Percentiles rank a stretch among this genome's conserved stretches.
phyloP scores from a whole-genome alignment of 2,329 filamentous ascomycete genomes.

The Phialophora chinensis region DNA sequence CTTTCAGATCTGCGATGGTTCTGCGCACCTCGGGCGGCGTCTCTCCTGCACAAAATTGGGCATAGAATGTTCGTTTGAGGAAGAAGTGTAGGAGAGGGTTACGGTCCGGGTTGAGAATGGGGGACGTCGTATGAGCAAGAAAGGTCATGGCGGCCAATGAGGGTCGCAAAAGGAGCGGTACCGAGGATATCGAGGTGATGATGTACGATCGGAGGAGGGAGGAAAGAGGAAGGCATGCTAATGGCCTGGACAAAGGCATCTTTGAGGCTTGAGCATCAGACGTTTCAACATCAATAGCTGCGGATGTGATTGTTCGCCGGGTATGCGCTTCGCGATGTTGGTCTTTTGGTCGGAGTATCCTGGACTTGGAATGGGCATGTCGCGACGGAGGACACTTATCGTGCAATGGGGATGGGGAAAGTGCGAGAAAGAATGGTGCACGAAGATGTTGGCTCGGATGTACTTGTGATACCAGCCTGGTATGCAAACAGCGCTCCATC shows the following conservation, averaged over 20 bases:
- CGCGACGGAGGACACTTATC: neutral
- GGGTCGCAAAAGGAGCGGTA: conserved; percentile 66
- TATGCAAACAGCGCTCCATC: conserved; percentile 22
- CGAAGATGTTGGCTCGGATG: conserved; percentile 15
- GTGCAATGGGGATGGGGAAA: conserved; percentile 5
- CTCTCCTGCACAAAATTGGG: conserved; percentile 89
- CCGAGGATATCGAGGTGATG: conserved; percentile 39
- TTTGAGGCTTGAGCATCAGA: conserved; percentile 7
- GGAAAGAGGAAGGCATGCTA: conserved; percentile 37
- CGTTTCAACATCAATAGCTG: conserved; percentile 20
- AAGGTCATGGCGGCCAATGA: conserved; percentile 71
- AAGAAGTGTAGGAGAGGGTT: conserved; percentile 74
- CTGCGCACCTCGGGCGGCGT: conserved; percentile 69
- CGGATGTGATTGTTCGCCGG: conserved; percentile 33
- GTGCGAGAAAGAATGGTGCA: neutral
- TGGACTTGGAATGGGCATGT: neutral
- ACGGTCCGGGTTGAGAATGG: conserved; percentile 73
- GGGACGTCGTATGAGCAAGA: conserved; percentile 71
- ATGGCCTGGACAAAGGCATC: conserved; percentile 25
- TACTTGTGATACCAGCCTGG: conserved; percentile 7
- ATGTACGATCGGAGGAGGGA: conserved; percentile 38
- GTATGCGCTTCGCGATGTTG: conserved; percentile 34
- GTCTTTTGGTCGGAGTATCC: neutral
- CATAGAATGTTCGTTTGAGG: conserved; percentile 83
- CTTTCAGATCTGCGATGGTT: conserved; percentile 70